Evolutionary conservation across 2,329 filamentous ascomycete species (phyloP), one percentile per base, ranked within the genome.

Genomic region (Metarhizium robertsii): DNA sequence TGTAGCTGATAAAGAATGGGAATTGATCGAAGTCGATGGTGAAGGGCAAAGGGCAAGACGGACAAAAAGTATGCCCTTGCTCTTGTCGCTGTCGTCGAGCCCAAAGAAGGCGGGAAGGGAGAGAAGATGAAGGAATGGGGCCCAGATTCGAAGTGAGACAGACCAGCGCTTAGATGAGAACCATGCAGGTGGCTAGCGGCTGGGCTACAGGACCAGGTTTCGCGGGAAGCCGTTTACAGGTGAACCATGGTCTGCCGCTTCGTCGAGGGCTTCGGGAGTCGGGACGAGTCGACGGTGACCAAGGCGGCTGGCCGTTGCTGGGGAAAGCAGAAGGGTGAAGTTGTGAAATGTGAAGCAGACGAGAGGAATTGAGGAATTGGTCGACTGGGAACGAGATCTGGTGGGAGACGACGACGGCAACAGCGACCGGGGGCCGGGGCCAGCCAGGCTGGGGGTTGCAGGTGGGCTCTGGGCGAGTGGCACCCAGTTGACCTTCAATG

Each of bases 71-170:
- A 58, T 57, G 59, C 53, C 52, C 53, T 57, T 50, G 50, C 51
- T 16, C 50, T 53, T 52, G 53, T 58, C 52, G 52, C 56, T 53
- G 57, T 59, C 51, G 54, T 57, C 53, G 58, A 58, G 50, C 13
- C 52, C 58, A 55, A 40, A 58, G 54, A 36, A 54, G 42, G 50
- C 42, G 48, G 57, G 49, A 64, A 61, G 57, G 56, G 57, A 60
- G 60, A 11, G 59, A 60, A 45, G 56, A 60, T 55, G 61, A 62
- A 59, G 62, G 61, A 63, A 63, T 61, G 60, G 56, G 57, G 61
- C 52, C 56, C 54, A 58, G 55, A 54, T 55, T 52, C 36, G 54
- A 60, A 48, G 60, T 61, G 58, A 63, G 58, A 64, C 62, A 61
- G 55, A 50, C 60, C 48, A 53, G 58, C 60, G 60, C 55, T 56